Conservation (phyloP, 805 yeast species). For the Pichia exigua region DNA sequence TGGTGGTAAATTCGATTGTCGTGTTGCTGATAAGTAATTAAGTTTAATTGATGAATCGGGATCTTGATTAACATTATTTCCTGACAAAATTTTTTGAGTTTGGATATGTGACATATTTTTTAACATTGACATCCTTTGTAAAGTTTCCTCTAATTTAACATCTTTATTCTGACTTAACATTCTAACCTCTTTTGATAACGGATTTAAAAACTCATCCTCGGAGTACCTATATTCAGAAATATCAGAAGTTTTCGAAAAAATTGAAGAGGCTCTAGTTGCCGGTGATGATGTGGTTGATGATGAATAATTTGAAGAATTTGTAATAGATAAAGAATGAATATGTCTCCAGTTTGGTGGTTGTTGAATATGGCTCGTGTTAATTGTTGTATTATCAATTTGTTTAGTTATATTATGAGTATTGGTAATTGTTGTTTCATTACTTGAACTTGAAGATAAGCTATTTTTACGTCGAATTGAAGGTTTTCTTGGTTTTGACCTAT, state of each 20-base stretch:
- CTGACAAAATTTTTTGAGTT: background rate
- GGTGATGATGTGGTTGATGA: slow-evolving; percentile 24
- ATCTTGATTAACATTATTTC: background rate
- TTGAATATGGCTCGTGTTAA: background rate
- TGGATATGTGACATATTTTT: slow-evolving; percentile 15
- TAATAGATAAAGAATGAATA: slow-evolving; percentile 1
- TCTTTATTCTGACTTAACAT: slow-evolving; percentile 28
- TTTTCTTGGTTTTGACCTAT: slow-evolving; percentile 8
- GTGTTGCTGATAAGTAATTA: slow-evolving; percentile 37
- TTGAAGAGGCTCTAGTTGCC: slow-evolving; percentile 38
- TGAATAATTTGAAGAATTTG: background rate
- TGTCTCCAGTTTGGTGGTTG: background rate
- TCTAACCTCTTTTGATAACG: slow-evolving; percentile 30
- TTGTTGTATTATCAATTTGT: slow-evolving; percentile 5
- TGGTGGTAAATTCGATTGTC: slow-evolving; percentile 64
- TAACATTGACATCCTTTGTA: slow-evolving; percentile 29
- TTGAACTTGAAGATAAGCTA: background rate
- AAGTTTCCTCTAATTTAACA: slow-evolving; percentile 29
- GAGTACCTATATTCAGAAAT: slow-evolving; percentile 19
- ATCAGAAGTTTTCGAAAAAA: slow-evolving; percentile 32
- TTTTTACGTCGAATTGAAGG: slow-evolving; percentile 10
- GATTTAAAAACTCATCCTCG: slow-evolving; percentile 17
- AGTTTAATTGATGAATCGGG: background rate
- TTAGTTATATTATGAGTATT: slow-evolving; percentile 7
- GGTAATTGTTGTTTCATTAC: background rate